Evolutionary conservation across 2,329 filamentous ascomycete genomes (phyloP).

Genomic region (Cladosporium cucumerinum): DNA sequence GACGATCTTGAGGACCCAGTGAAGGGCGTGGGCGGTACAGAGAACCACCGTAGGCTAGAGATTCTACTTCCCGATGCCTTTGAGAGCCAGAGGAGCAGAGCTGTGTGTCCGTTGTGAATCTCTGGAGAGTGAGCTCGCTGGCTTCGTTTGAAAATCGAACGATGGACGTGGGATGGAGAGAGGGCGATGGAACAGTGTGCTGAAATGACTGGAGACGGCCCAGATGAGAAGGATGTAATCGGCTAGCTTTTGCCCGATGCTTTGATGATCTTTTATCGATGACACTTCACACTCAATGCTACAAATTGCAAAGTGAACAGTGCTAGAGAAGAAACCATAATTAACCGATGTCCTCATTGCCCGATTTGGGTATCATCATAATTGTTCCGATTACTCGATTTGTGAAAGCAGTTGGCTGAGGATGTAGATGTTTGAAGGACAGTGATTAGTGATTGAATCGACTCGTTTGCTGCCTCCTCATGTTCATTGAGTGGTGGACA

Average conservation of each 20-base stretch:
- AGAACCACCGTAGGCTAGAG: not conserved
- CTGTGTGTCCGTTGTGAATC: not conserved
- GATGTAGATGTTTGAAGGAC: not conserved
- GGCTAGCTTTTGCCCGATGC: not conserved
- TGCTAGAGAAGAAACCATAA: not conserved
- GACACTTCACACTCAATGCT: not conserved
- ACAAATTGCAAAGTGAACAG: not conserved
- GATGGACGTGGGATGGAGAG: not conserved
- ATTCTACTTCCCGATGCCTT: no score
- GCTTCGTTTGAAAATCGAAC: not conserved
- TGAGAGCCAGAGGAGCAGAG: not conserved
- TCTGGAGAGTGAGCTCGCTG: not conserved
- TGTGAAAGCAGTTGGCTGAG: not conserved
- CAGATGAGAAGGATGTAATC: not conserved
- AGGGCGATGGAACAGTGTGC: not conserved
- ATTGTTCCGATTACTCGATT: not conserved
- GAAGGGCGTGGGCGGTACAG: not conserved
- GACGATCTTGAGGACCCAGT: not conserved
- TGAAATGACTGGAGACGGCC: not conserved
- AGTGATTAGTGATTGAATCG: not conserved
- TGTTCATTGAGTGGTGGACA: not conserved
- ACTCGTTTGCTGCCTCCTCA: not conserved
- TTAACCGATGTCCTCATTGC: not conserved
- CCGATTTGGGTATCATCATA: no score
- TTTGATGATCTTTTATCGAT: not conserved